These are phyloP conservation scores for Phytopythium mirpurense DNA, from an alignment of 352 stramenopile genomes.

Conservation along the genomic window DNA sequence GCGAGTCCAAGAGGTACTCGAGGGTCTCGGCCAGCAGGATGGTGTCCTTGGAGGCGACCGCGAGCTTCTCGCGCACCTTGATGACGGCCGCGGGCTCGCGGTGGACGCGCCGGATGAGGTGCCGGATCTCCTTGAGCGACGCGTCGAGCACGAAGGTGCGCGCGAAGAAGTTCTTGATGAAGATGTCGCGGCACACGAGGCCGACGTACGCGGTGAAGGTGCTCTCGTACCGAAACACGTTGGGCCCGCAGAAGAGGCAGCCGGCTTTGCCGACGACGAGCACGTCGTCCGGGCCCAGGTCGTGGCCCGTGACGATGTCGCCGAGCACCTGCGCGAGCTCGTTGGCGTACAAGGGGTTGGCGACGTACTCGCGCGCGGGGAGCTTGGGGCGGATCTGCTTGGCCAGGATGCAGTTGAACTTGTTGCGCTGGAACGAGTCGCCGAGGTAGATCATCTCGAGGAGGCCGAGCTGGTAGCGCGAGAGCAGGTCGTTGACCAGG, in stretches of 20 bases:
- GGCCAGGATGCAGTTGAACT: conserved; percentile 97
- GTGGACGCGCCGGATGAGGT: conserved; percentile 85
- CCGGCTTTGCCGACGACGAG: conserved; percentile 94
- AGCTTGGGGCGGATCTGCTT: conserved; percentile 96
- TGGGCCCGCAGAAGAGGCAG: conserved; percentile 92
- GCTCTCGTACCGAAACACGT: conserved; percentile 94
- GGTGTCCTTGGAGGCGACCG: conserved; percentile 90
- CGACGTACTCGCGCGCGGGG: conserved; percentile 93
- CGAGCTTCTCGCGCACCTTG: conserved; percentile 90
- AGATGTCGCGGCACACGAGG: conserved; percentile 96
- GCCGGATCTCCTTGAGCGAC: conserved; percentile 92
- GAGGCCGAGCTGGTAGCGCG: conserved; percentile 93
- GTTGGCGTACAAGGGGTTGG: conserved; percentile 93
- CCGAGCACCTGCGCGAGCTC: conserved; percentile 95
- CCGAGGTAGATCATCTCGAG: conserved; percentile 95
- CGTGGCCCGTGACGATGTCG: conserved; percentile 91
- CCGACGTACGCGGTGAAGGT: conserved; percentile 95
- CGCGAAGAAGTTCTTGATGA: conserved; percentile 97
- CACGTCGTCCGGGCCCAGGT: conserved; percentile 93
- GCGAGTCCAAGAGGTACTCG: conserved; percentile 93
- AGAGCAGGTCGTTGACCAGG: conserved; percentile 96
- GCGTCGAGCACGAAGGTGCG: conserved; percentile 95
- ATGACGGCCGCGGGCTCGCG: conserved; percentile 81
- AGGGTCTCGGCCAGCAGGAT: conserved; percentile 96
- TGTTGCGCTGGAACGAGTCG: conserved; percentile 94